Conservation (phyloP, 1,284 basidiomycete genomes). For the Pisolithus thermaeus region DNA sequence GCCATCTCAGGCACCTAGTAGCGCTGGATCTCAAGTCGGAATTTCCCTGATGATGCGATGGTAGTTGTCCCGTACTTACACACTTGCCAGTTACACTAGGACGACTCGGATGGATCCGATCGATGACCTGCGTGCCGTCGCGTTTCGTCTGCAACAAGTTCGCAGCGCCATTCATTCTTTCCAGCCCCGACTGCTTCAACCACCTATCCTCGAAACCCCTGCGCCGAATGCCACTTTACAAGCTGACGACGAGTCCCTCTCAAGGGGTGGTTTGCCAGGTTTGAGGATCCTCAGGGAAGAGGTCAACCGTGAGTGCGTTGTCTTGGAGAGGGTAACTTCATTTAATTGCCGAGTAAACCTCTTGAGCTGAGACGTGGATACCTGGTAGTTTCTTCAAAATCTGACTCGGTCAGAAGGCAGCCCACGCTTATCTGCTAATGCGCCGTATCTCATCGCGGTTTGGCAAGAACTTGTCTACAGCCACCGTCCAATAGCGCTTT, state of each 20-base stretch:
- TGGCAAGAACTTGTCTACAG: slow-evolving; percentile 71
- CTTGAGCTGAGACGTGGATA: slow-evolving; percentile 4
- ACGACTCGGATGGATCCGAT: neutral
- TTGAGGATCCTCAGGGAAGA: slow-evolving; percentile 36
- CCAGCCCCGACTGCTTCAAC: neutral
- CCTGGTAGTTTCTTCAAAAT: slow-evolving; percentile 59
- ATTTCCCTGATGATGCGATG: too few species aligned
- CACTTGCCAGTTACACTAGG: too few species aligned
- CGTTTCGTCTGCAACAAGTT: slow-evolving; percentile 2
- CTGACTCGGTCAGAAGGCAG: slow-evolving; percentile 32
- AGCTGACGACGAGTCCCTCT: neutral
- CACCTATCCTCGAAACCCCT: slow-evolving; percentile 7
- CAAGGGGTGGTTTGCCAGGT: slow-evolving; percentile 29
- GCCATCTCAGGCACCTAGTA: too few species aligned
- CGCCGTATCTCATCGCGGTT: slow-evolving; percentile 68
- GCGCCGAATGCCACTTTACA: neutral
- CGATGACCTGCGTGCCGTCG: slow-evolving; percentile 1
- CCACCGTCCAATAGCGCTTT: slow-evolving; percentile 52
- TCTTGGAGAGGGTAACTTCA: slow-evolving; percentile 33
- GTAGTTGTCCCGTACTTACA: too few species aligned
- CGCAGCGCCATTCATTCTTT: slow-evolving; percentile 7
- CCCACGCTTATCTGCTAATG: slow-evolving; percentile 61
- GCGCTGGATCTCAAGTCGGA: too few species aligned
- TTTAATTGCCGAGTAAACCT: neutral
- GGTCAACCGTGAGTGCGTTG: slow-evolving; percentile 37